Percentiles rank a stretch among this genome's conserved stretches.
These are phyloP conservation scores for Strigomonas oncopelti DNA, from an alignment of 208 protist species.

Conservation along the genomic window DNA sequence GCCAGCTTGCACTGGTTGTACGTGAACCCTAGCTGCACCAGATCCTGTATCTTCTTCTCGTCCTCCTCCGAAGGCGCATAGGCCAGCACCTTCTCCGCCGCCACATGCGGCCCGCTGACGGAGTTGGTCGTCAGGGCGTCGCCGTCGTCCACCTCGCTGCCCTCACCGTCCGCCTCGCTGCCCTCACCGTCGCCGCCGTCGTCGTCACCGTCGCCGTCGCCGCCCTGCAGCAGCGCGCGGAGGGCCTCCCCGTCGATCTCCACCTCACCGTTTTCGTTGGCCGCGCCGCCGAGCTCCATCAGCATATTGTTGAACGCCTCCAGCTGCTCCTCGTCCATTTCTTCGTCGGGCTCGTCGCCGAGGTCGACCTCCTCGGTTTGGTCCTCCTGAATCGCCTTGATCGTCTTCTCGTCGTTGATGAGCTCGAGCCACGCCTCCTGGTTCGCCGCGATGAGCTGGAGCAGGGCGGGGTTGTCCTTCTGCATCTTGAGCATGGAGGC, in stretches of 20 bases:
- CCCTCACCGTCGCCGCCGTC: slow-evolving; percentile 10
- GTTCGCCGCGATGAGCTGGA: slow-evolving; percentile 75
- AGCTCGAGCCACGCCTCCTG: slow-evolving; percentile 73
- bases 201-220: slow-evolving; percentile 1
- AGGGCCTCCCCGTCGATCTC: slow-evolving; percentile 2
- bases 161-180: slow-evolving; percentile 6
- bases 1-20: slow-evolving; percentile 80
- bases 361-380: background rate
- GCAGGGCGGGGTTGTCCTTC: slow-evolving; percentile 61
- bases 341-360: slow-evolving; percentile 8
- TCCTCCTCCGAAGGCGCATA: slow-evolving; percentile 69
- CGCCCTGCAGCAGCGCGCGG: slow-evolving; percentile 1
- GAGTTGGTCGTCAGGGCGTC: slow-evolving; percentile 34
- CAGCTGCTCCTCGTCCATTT: slow-evolving; percentile 6
- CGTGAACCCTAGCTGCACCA: slow-evolving; percentile 79
- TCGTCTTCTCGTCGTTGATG: slow-evolving; percentile 70
- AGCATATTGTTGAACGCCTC: background rate
- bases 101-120: slow-evolving; percentile 47
- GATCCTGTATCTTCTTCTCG: slow-evolving; percentile 78
- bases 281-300: background rate
- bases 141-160: slow-evolving; percentile 30
- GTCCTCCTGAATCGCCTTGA: slow-evolving; percentile 31
- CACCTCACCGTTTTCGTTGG: slow-evolving; percentile 4
- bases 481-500: slow-evolving; percentile 71
- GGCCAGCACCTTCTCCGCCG: slow-evolving; percentile 60